A percentile compares a stretch with the other conserved stretches of the same genome.
Evolutionary conservation across 805 yeast genomes (phyloP).

Genomic region (Wickerhamiella cacticola): DNA sequence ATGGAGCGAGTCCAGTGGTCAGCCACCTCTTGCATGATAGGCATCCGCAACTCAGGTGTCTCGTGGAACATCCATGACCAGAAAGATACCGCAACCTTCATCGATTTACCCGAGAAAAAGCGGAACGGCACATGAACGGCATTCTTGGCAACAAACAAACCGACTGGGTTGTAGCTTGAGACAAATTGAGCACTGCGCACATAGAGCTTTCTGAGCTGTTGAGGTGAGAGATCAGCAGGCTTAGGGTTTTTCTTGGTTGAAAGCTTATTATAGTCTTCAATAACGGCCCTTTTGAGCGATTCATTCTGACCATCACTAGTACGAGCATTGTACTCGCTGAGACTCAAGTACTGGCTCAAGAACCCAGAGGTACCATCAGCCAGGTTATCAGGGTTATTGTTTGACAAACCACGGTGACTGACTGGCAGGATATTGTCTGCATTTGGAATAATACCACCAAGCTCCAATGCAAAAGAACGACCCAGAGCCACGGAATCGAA

Average conservation of each 20-base stretch:
- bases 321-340: constrained; percentile 10
- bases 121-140: constrained; percentile 49
- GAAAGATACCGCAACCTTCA: constrained; percentile 55
- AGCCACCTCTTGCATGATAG: constrained; percentile 58
- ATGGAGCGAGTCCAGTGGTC: constrained; percentile 58
- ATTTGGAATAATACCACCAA: constrained; percentile 53
- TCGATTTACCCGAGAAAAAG: constrained; percentile 44
- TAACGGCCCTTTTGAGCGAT: neutral
- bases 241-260: neutral
- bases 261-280: constrained; percentile 5
- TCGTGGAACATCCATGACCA: constrained; percentile 75
- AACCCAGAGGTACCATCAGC: constrained; percentile 55
- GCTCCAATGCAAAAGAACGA: constrained; percentile 77
- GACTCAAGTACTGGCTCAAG: constrained; percentile 54
- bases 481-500: constrained; percentile 53
- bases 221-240: constrained; percentile 2
- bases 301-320: neutral
- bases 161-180: constrained; percentile 10
- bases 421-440: constrained; percentile 4
- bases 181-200: constrained; percentile 11
- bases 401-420: neutral
- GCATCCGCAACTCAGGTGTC: constrained; percentile 42
- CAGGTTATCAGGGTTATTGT: constrained; percentile 13
- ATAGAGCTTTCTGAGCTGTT: constrained; percentile 11
- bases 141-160: constrained; percentile 20